These are phyloP conservation scores for Exophiala sp. DNA, from an alignment of 2,329 filamentous ascomycete species.

Conservation along the genomic window DNA sequence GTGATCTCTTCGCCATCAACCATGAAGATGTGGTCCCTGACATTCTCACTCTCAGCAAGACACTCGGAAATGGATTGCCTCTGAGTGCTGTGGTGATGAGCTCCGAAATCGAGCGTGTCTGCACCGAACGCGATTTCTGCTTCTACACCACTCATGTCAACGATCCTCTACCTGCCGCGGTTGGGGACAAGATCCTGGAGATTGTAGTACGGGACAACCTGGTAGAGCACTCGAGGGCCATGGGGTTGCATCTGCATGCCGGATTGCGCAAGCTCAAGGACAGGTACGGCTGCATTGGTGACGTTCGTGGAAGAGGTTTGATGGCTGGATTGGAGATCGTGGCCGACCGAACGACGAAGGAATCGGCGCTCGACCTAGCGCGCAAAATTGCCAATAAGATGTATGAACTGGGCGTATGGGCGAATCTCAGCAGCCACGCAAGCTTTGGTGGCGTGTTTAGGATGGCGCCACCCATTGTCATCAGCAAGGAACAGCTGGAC, in stretches of 20 bases:
- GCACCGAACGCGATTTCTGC: conserved; percentile 49
- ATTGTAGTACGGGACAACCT: conserved; percentile 57
- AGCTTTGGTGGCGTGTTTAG: conserved; percentile 58
- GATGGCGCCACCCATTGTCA: conserved; percentile 59
- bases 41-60: conserved; percentile 60
- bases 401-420: conserved; percentile 54
- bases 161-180: conserved; percentile 58
- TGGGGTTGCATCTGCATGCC: conserved; percentile 47
- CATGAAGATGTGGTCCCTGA: conserved; percentile 55
- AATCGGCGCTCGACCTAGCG: conserved; percentile 47
- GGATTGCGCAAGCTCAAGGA: conserved; percentile 47
- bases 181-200: conserved; percentile 60
- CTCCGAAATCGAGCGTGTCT: conserved; percentile 50
- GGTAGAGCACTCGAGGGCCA: conserved; percentile 43
- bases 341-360: conserved; percentile 47
- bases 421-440: conserved; percentile 54
- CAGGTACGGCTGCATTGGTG: conserved; percentile 60
- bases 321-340: conserved; percentile 61
- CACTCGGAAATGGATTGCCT: conserved; percentile 59
- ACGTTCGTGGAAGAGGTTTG: conserved; percentile 58
- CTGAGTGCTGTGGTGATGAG: conserved; percentile 57
- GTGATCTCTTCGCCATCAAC: conserved; percentile 58
- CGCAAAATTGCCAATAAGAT: conserved; percentile 47
- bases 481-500: conserved; percentile 50
- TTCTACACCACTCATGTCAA: conserved; percentile 63